phyloP scores from a whole-genome alignment of 139 green algal species.

The Spirogloea muscicola region DNA sequence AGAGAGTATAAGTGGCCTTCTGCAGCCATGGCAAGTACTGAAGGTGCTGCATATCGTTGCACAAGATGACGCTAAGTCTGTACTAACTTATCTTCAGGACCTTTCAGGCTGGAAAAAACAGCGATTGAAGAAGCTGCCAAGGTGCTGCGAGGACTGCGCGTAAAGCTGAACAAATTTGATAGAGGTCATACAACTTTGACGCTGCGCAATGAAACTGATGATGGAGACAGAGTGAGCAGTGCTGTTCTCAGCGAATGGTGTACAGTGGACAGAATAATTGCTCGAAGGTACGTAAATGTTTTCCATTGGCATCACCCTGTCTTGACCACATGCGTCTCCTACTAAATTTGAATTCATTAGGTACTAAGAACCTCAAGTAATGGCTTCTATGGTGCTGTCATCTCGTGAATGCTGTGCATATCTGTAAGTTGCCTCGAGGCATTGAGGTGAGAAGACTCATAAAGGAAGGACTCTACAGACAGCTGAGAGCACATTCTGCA shows the following conservation, averaged over 20 bases:
- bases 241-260: conserved; percentile 20
- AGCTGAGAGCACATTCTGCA: too few relatives aligned
- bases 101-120: not conserved
- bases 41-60: too few relatives aligned
- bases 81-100: not conserved
- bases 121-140: conserved; percentile 7
- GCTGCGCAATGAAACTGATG: not conserved
- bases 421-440: not conserved
- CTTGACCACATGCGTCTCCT: too few relatives aligned
- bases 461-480: not conserved
- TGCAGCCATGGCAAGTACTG: too few relatives aligned
- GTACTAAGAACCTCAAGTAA: too few relatives aligned
- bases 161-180: conserved; percentile 26
- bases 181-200: not conserved
- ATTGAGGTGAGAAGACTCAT: not conserved
- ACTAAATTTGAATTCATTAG: too few relatives aligned
- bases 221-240: not conserved
- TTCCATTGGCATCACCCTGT: too few relatives aligned
- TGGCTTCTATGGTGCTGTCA: too few relatives aligned
- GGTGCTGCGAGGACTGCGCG: not conserved
- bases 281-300: conserved; percentile 17
- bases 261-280: conserved; percentile 32
- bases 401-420: not conserved
- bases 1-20: too few relatives aligned
- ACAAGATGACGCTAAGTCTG: not conserved